phyloP scores from a whole-genome alignment of 257 asterid genomes.

The Cynanchum wilfordii region DNA sequence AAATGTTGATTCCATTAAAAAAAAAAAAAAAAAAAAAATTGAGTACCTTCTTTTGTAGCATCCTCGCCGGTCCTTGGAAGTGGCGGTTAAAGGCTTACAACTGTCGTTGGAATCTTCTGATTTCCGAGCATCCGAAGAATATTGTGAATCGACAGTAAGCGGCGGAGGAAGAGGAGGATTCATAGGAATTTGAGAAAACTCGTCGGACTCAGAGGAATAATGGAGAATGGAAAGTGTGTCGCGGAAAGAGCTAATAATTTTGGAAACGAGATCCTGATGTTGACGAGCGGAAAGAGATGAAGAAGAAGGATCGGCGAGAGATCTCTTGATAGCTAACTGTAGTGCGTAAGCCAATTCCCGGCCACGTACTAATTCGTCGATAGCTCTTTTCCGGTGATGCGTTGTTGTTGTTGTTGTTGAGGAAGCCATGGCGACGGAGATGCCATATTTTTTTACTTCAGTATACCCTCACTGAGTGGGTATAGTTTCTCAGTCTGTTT shows the following conservation, averaged over 20 bases:
- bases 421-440: background rate
- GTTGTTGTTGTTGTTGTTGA: background rate
- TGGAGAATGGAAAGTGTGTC: background rate
- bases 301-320: background rate
- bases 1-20: too few relatives aligned
- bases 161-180: too few relatives aligned
- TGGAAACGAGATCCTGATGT: background rate
- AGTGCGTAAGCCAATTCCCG: background rate
- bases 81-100: conserved; percentile 6
- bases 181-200: background rate
- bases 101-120: conserved; percentile 4
- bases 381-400: background rate
- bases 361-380: background rate
- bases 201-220: background rate
- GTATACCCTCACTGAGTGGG: too few relatives aligned
- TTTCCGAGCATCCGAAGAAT: background rate
- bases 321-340: background rate
- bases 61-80: conserved; percentile 1
- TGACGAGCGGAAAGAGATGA: background rate
- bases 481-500: too few relatives aligned
- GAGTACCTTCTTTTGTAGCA: conserved; percentile 1
- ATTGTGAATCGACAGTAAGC: background rate
- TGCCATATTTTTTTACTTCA: background rate
- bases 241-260: background rate
- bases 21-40: too few relatives aligned